Base-by-base conservation (phyloP, 352 stramenopile species). In the Phytopythium boreale region DNA sequence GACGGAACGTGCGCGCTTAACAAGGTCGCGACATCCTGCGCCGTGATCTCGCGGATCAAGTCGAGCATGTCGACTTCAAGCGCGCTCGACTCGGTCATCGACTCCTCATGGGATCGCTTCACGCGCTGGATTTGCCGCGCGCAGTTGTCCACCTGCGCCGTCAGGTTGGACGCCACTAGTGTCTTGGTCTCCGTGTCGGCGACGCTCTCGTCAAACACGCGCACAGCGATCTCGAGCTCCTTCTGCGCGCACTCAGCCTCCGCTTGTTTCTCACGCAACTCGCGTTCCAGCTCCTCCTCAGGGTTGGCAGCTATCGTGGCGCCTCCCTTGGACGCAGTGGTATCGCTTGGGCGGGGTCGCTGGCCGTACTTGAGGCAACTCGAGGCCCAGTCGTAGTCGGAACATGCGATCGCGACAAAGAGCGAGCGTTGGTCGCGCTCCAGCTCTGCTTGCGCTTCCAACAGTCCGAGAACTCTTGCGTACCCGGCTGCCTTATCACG, bases 121-220 rank as follows among this genome's bases (percentile, higher is more conserved):
- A 91, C 82, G 5, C 68, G 76, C 29, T 77, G 67, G 43, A 94
- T 70, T 29, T 89, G 82, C 6, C 66, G 75, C 39, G 68, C 70
- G 43, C 77, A 77, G 72, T 90, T 77, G 10, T 89, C 76, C 14
- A 90, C 72, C 52, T 79, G 79, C 44, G 82, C 75, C 2, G 73
- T 75, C 11, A 92, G 62, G 2, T 80, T 71, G 26, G 71, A 31
- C 2, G 77, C 72, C 10, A 65, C 43, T 7, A 81, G 77, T 4
- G 71, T 75, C 62, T 94, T 92, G 17, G 77, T 68, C 58, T 94
- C 86, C 0, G 84, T 84, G 47, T 91, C 82, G 4, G 83, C 84
- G n/a, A 94, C 80, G 37, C 82, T 87, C 29, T 89, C 80, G 59
- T 90, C 89, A 37, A 91, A 74, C 1, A 76, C 63, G 34, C 66